A percentile compares a stretch with the other conserved stretches of the same genome.
Conservation (phyloP, 75 land plant species). For the Cryptomeria japonica region DNA sequence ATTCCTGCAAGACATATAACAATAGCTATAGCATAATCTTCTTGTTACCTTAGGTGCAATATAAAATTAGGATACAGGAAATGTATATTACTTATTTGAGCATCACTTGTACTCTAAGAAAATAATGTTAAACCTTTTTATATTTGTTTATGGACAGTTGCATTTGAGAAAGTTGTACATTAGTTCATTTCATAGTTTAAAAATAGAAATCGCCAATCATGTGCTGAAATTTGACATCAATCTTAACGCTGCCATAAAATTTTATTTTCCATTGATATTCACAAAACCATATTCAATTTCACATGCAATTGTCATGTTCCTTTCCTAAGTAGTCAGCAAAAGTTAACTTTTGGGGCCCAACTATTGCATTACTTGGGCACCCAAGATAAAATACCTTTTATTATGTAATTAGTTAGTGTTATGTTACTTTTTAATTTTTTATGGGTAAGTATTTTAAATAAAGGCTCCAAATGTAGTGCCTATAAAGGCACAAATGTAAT, state of each 20-base stretch:
- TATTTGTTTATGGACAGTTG: neutral
- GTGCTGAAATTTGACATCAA: neutral
- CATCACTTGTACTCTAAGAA: neutral
- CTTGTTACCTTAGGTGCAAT: neutral
- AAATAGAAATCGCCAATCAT: neutral
- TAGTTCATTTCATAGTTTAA: neutral
- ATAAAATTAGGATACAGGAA: neutral
- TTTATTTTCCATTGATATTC: neutral
- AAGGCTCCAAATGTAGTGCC: too few species aligned
- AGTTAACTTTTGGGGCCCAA: too few species aligned
- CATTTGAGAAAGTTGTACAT: neutral
- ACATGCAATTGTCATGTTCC: neutral
- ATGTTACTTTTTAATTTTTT: too few species aligned
- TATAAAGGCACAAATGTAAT: too few species aligned
- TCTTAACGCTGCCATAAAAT: neutral
- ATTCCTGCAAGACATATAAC: constrained; percentile 54
- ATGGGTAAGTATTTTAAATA: too few species aligned
- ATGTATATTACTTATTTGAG: neutral
- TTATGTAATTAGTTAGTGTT: too few species aligned
- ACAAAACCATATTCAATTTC: neutral
- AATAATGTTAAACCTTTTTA: neutral
- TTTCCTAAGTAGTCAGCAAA: too few species aligned
- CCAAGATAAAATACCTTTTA: too few species aligned
- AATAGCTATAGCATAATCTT: neutral
- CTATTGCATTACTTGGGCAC: too few species aligned